A percentile compares a stretch with the other conserved stretches of the same genome.
phyloP scores from a whole-genome alignment of 257 asterid species.

The Plantago elongata region DNA sequence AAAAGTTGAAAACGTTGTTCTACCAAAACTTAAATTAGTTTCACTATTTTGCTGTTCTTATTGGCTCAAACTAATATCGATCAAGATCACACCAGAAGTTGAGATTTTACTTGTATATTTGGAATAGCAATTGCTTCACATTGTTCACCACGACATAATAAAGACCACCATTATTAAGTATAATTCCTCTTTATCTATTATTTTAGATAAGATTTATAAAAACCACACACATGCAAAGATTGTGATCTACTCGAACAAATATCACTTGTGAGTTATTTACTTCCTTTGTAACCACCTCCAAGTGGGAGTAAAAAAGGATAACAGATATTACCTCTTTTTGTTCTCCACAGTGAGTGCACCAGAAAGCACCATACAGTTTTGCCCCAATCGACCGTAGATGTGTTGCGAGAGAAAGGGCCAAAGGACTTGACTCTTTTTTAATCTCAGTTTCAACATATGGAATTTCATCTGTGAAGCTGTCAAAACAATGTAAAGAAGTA shows the following conservation, averaged over 20 bases:
- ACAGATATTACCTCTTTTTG: constrained; percentile 68
- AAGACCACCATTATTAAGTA: too few species aligned
- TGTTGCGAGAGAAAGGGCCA: constrained; percentile 77
- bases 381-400: constrained; percentile 80
- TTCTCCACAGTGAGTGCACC: constrained; percentile 88
- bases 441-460: constrained; percentile 59
- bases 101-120: too few species aligned
- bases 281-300: constrained; percentile 3
- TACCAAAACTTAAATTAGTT: too few species aligned
- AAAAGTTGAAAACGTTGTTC: too few species aligned
- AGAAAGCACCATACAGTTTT: constrained; percentile 84
- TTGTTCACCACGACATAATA: too few species aligned
- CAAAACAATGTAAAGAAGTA: constrained; percentile 14
- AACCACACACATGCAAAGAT: not conserved
- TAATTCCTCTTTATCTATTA: too few species aligned
- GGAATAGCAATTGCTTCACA: too few species aligned
- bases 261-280: not conserved
- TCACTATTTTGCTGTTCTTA: too few species aligned
- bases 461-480: constrained; percentile 52
- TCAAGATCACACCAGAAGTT: too few species aligned
- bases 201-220: not conserved
- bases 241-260: not conserved
- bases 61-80: too few species aligned
- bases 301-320: constrained; percentile 11
- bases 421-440: constrained; percentile 63